phyloP scores from a whole-genome alignment of 768 basidiomycete species.

The Termitomyces sp. region DNA sequence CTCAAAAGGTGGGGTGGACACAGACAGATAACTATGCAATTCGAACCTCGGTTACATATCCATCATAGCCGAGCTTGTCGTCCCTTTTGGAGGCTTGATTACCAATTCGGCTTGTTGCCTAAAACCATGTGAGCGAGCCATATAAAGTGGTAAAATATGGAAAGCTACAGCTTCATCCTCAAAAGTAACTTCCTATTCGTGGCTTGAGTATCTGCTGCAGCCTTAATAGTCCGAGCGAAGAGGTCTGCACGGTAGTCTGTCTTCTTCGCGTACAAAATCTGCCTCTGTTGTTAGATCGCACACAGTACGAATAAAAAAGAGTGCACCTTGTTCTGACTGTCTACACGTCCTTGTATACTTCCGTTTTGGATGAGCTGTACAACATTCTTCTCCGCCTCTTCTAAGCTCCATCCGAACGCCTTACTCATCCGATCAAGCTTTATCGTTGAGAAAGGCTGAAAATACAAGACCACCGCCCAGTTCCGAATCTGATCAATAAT shows the following conservation, averaged over 20 bases:
- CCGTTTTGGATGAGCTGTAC: conserved; percentile 74
- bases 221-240: conserved; percentile 69
- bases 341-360: conserved; percentile 76
- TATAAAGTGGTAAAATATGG: neutral
- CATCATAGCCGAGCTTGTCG: conserved; percentile 18
- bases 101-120: conserved; percentile 81
- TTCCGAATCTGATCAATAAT: conserved; percentile 69
- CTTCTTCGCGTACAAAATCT: conserved; percentile 79
- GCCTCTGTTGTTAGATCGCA: conserved; percentile 4
- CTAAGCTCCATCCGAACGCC: conserved; percentile 79
- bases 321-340: conserved; percentile 80
- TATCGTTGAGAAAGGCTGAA: conserved; percentile 85
- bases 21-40: neutral
- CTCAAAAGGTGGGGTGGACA: neutral
- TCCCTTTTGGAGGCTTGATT: conserved; percentile 56
- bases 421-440: conserved; percentile 76
- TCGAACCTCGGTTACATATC: conserved; percentile 8
- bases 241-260: conserved; percentile 74
- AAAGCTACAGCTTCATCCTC: conserved; percentile 67
- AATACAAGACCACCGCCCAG: conserved; percentile 80
- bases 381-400: conserved; percentile 67
- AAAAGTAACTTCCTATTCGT: conserved; percentile 76
- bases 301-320: neutral
- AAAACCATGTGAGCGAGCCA: neutral
- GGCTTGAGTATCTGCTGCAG: conserved; percentile 64